Base-by-base conservation (phyloP, 2,329 filamentous ascomycete species). In the Penicillium freii region DNA sequence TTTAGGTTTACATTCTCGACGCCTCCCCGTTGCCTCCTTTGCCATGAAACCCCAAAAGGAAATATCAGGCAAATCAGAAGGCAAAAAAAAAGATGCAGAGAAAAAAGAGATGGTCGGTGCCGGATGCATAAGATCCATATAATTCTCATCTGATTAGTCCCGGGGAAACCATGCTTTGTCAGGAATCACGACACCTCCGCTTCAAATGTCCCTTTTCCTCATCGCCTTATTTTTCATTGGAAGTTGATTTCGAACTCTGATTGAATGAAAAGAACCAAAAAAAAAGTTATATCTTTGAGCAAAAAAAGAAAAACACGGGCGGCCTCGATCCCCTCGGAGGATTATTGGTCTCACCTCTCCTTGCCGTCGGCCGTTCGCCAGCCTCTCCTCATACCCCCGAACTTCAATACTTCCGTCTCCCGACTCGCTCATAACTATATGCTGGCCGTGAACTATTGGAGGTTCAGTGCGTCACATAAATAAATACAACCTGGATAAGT, bases 131-230 rank as follows among this genome's bases (percentile, higher is more conserved):
- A 53, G 51, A 44, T 50, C 40, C 42, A 52, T 19, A 46, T 36
- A 10, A 52, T 34, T 36, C 47, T 36, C 48, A 60, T 59, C 61
- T 59, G 50, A 64, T 63, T 58, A 54, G 47, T 59, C 45, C 47
- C 50, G 62, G 65, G 64, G 62, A 58, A 43, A 51, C 63, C 57
- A 57, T 66, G 63, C 63, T 66, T 67, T 66, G 65, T 67, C 64
- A 66, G 62, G 62, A 63, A 59, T 63, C 64, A 65, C 62, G 60
- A 64, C 64, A 65, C 63, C 56, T 65, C 61, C 62, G 58, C 61
- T 56, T 59, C 57, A 57, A 64, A 58, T 62, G 61, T 65, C 56
- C 59, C 61, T 63, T 60, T 62, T 45, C 55, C 46, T 52, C 39
- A 56, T 57, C 42, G 44, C 46, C 40, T 44, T 54, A 48, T 54